Evolutionary conservation across 345 rosid species (phyloP).

Genomic region (Noccaea caerulescens): DNA sequence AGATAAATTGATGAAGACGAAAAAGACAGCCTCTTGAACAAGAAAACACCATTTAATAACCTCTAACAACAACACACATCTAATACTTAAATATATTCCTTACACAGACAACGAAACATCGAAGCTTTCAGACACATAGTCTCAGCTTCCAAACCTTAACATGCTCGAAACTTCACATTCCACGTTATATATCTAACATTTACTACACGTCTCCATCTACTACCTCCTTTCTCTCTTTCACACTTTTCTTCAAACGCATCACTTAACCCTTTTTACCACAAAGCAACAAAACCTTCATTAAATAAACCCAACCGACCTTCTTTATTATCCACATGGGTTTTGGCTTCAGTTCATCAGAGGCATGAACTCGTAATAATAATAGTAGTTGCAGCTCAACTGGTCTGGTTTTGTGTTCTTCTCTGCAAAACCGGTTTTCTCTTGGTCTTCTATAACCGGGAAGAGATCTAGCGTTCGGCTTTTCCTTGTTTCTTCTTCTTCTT

Average conservation of each 20-base stretch:
- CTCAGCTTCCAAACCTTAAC: conserved; percentile 20
- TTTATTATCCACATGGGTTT: conserved; percentile 49
- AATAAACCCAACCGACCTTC: conserved; percentile 25
- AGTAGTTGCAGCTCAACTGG: conserved; percentile 35
- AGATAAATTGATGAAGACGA: conserved; percentile 12
- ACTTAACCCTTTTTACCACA: conserved; percentile 13
- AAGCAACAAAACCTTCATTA: conserved; percentile 24
- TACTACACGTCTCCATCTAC: conserved; percentile 36
- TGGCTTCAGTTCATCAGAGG: conserved; percentile 56
- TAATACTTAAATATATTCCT: conserved; percentile 24
- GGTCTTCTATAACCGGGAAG: conserved; percentile 48
- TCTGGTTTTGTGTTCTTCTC: conserved; percentile 41
- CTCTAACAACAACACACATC: neutral
- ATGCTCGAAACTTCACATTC: conserved; percentile 23
- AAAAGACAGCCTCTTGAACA: conserved; percentile 21
- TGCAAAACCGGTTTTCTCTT: conserved; percentile 36
- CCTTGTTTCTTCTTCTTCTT: conserved; percentile 28
- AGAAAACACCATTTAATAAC: conserved; percentile 16
- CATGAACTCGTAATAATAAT: conserved; percentile 61
- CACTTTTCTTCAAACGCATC: conserved; percentile 12
- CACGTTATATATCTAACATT: conserved; percentile 4
- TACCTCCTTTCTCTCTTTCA: conserved; percentile 21
- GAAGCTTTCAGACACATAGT: conserved; percentile 1
- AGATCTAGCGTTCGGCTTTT: conserved; percentile 55
- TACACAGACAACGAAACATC: conserved; percentile 25